Percentiles rank a stretch among this genome's conserved stretches.
phyloP scores from a whole-genome alignment of 352 stramenopile genomes.

The Phytopythium litorale region DNA sequence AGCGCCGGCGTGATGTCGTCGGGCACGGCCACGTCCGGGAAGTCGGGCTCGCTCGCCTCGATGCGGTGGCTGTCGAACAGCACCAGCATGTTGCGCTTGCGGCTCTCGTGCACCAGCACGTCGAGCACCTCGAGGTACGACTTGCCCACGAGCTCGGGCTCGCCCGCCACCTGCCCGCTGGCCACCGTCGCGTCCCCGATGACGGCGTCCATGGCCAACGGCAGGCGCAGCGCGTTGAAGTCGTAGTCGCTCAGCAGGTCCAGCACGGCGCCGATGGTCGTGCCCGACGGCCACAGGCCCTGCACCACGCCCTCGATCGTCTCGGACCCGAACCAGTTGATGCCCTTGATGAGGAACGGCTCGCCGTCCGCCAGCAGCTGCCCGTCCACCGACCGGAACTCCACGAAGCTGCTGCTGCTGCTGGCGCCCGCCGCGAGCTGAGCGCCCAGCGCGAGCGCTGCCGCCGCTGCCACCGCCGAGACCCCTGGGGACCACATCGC shows the following conservation, averaged over 20 bases:
- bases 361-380: constrained; percentile 48
- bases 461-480: not conserved
- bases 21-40: constrained; percentile 51
- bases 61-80: constrained; percentile 72
- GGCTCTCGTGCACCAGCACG: constrained; percentile 43
- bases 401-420: constrained; percentile 33
- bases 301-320: constrained; percentile 57
- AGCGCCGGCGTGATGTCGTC: constrained; percentile 53
- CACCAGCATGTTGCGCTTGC: constrained; percentile 64
- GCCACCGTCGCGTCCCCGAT: constrained; percentile 40
- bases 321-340: constrained; percentile 73
- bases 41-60: constrained; percentile 44
- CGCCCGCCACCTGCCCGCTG: constrained; percentile 41
- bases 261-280: constrained; percentile 42
- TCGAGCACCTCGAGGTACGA: constrained; percentile 65
- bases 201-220: constrained; percentile 65
- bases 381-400: constrained; percentile 59
- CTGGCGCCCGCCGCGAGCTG: constrained; percentile 6
- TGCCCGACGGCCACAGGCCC: constrained; percentile 63
- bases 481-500: not conserved
- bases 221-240: constrained; percentile 59
- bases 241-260: constrained; percentile 42
- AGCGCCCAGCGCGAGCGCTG: not conserved
- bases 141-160: constrained; percentile 33
- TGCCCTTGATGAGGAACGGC: constrained; percentile 60